Base-by-base conservation (phyloP, 768 basidiomycete genomes). In the Amanita polypyramis region DNA sequence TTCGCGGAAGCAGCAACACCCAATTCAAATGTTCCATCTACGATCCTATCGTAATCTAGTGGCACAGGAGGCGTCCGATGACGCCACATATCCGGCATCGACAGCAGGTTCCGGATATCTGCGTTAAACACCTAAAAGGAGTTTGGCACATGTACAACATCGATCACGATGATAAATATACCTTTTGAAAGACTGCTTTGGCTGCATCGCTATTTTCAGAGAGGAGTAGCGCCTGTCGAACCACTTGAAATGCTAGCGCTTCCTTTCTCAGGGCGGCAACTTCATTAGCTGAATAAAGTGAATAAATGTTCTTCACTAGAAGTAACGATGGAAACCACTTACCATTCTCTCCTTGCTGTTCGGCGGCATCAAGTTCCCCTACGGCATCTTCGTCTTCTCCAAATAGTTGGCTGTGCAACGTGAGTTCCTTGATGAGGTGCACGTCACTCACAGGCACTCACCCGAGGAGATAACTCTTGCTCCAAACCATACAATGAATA, bases 401-500 rank as follows among this genome's bases (percentile, higher is more conserved):
- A 55, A 97, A 97, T 7, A 99, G 65, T 64, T 97, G 93, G 14
- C 93, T 96, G 54, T 7, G 5, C 29, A 42, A 41, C 43, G 33
- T 35, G 35, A 38, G 47, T 51, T 27, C 30, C 15, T 9, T 27
- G 35, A 15, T 15, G 56, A 8, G 33, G 15, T 32, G 39, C 9
- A 11, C 23, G 42, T 40, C 21, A 42, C 21, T 0, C 40, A 27
- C 25, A 14, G 42, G 1, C 4, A 66, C 85, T 60, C 56, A 90
- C 94, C 86, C 82, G 57, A 97, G 77, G 10, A 99, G 80, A 68
- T 98, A 98, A 49, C 81, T 93, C 63, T 98, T 99, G 25, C 91
- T 92, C 96, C 96, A 99, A 2, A 97, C 94, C 42, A 99, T 97
- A 59, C 95, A 99, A 58, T 99, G 96, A 43, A 98, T 96, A 0